Conservation (phyloP, 148 eudicot genomes). For the Chenopodium quinoa region DNA sequence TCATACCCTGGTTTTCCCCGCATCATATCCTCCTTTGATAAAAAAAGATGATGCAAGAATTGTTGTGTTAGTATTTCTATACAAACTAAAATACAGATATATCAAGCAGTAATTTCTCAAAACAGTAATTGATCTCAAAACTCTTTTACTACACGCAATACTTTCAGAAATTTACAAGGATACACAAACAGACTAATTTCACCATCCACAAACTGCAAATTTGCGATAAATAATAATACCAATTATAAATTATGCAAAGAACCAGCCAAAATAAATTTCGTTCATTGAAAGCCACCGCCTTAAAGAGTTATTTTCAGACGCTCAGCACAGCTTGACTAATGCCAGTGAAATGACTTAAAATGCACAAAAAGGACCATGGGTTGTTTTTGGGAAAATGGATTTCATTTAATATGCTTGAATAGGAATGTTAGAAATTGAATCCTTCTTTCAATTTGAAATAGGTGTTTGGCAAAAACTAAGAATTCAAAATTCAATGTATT, state of each 20-base stretch:
- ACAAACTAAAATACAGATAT: neutral
- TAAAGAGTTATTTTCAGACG: too few relatives aligned
- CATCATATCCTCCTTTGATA: conserved; percentile 89
- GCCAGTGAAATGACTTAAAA: too few relatives aligned
- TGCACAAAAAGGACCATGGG: too few relatives aligned
- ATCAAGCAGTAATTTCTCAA: neutral
- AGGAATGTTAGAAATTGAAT: too few relatives aligned
- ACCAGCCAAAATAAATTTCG: too few relatives aligned
- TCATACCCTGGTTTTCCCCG: conserved; percentile 96
- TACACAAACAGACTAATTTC: neutral
- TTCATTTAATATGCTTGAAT: too few relatives aligned
- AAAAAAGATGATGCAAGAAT: neutral
- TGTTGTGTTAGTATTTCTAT: conserved; percentile 2
- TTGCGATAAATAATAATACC: neutral
- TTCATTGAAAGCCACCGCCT: too few relatives aligned
- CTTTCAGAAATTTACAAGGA: neutral
- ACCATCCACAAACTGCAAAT: neutral
- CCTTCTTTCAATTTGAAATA: too few relatives aligned
- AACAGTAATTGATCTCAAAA: neutral
- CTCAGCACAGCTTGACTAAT: too few relatives aligned
- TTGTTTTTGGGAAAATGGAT: too few relatives aligned
- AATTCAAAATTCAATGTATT: too few relatives aligned
- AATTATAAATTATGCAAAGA: neutral
- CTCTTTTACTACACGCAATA: neutral
- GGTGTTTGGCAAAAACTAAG: too few relatives aligned